phyloP scores from a whole-genome alignment of 345 rosid species.

The Garcia nutans region DNA sequence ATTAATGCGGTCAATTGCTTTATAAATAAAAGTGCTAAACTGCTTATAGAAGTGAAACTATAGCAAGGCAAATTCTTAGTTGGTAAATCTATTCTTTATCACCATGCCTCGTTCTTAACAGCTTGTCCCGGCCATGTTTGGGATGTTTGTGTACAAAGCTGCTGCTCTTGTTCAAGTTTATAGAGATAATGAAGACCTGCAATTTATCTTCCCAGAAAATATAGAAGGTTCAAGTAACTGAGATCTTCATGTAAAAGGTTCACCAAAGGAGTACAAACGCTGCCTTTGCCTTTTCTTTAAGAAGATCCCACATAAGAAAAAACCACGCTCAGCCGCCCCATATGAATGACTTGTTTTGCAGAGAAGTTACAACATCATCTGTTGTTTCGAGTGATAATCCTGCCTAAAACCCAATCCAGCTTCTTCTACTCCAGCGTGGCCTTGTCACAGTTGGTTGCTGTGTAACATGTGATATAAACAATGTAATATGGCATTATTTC shows the following conservation, averaged over 20 bases:
- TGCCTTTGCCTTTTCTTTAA: neutral
- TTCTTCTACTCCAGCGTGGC: constrained; percentile 4
- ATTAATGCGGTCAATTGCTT: neutral
- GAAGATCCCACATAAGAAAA: neutral
- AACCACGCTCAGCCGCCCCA: too few relatives aligned
- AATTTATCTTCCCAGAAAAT: constrained; percentile 62
- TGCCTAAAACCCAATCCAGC: neutral
- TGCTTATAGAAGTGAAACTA: neutral
- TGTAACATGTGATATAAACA: neutral
- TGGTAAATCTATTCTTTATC: neutral
- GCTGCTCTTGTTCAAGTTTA: constrained; percentile 92
- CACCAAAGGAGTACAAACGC: neutral
- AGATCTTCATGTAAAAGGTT: neutral
- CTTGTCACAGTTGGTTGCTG: neutral
- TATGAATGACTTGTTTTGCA: neutral
- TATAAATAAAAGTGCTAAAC: neutral
- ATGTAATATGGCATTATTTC: neutral
- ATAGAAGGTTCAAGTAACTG: constrained; percentile 33
- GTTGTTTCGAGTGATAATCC: neutral
- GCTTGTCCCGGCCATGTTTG: constrained; percentile 89
- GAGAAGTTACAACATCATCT: neutral
- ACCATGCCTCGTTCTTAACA: constrained; percentile 19
- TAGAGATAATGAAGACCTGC: constrained; percentile 86
- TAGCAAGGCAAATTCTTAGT: neutral
- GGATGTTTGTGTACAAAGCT: constrained; percentile 92